phyloP scores from a whole-genome alignment of 768 basidiomycete genomes.

The Megacollybia marginata region DNA sequence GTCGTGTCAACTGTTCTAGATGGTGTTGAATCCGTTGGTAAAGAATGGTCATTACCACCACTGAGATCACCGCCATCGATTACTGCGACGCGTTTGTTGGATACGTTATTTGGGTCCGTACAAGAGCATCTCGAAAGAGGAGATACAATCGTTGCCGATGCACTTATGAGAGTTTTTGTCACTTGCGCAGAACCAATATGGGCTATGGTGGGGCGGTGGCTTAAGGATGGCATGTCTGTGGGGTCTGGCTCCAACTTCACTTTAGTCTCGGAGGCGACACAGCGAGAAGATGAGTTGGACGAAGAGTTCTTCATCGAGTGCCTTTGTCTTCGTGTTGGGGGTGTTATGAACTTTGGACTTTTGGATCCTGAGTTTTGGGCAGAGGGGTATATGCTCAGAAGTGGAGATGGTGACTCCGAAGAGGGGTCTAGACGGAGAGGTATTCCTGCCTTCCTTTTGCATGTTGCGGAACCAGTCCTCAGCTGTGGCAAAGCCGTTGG shows the following conservation, averaged over 20 bases:
- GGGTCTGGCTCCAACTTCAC: slow-evolving; percentile 23
- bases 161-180: slow-evolving; percentile 56
- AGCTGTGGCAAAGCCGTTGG: slow-evolving; percentile 74
- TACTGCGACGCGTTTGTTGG: slow-evolving; percentile 51
- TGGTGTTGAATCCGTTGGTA: slow-evolving; percentile 13
- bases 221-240: slow-evolving; percentile 64
- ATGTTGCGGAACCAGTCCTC: slow-evolving; percentile 51
- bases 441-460: slow-evolving; percentile 56
- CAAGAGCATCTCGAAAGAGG: slow-evolving; percentile 56
- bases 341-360: slow-evolving; percentile 35
- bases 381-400: slow-evolving; percentile 58
- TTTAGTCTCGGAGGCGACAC: neutral
- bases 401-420: slow-evolving; percentile 17
- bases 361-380: slow-evolving; percentile 76
- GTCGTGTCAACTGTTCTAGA: slow-evolving; percentile 32
- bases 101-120: slow-evolving; percentile 48
- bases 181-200: slow-evolving; percentile 64
- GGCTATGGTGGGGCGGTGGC: slow-evolving; percentile 66
- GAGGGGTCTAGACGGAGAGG: slow-evolving; percentile 22
- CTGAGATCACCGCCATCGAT: slow-evolving; percentile 34
- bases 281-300: slow-evolving; percentile 36
- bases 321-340: slow-evolving; percentile 47
- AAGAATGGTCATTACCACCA: slow-evolving; percentile 1
- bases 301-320: slow-evolving; percentile 81
- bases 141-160: slow-evolving; percentile 44